phyloP scores from a whole-genome alignment of 2,329 filamentous ascomycete species.

The Sporothrix protearum region DNA sequence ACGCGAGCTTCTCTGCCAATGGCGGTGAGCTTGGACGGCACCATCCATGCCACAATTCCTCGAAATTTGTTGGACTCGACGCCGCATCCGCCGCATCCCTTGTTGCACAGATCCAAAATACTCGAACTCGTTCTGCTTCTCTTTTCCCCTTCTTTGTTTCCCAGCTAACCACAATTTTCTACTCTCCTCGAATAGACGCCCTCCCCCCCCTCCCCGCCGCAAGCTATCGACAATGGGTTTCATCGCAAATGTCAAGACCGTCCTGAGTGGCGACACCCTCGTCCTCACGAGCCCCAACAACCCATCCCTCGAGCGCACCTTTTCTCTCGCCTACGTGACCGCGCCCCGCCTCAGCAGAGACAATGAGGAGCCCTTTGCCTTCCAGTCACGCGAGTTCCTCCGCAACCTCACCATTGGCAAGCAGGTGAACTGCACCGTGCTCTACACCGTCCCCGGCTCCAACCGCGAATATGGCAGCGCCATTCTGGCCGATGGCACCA shows the following conservation, averaged over 20 bases:
- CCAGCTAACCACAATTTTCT: slow-evolving; percentile 4
- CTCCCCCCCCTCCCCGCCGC: not conserved
- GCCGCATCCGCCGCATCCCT: not conserved
- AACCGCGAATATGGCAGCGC: slow-evolving; percentile 86
- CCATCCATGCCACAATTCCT: not conserved
- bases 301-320: slow-evolving; percentile 73
- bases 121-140: not conserved
- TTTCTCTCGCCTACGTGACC: slow-evolving; percentile 89
- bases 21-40: slow-evolving; percentile 16
- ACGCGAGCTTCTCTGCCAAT: not conserved
- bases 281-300: slow-evolving; percentile 79
- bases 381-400: slow-evolving; percentile 90
- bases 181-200: not conserved
- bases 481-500: slow-evolving; percentile 69
- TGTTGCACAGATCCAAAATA: not conserved
- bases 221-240: slow-evolving; percentile 45
- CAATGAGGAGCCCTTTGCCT: slow-evolving; percentile 87
- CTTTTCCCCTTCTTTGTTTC: not conserved
- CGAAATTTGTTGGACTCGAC: not conserved
- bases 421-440: slow-evolving; percentile 74
- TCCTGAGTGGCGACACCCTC: slow-evolving; percentile 89
- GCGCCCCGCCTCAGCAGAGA: slow-evolving; percentile 84
- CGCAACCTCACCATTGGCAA: slow-evolving; percentile 82
- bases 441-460: slow-evolving; percentile 82
- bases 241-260: slow-evolving; percentile 81